These are phyloP conservation scores for Globisporangium cederbergense DNA, from an alignment of 352 stramenopile genomes.

Conservation along the genomic window DNA sequence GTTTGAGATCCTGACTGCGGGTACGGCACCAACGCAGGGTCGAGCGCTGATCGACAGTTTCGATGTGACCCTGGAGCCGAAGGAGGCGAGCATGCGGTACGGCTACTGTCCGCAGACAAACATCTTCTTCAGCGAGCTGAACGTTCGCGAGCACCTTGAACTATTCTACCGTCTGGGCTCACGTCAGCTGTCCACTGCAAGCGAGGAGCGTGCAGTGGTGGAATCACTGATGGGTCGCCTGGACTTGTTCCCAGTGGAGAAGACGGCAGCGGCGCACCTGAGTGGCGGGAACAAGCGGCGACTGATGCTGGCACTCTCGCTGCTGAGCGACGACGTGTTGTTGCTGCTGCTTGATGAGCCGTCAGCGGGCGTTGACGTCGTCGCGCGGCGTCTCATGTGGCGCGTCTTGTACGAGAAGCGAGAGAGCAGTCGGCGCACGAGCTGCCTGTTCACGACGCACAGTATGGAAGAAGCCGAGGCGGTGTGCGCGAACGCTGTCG, in stretches of 20 bases:
- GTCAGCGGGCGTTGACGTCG: slow-evolving; percentile 77
- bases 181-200: slow-evolving; percentile 19
- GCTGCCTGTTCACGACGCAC: slow-evolving; percentile 83
- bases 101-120: slow-evolving; percentile 85
- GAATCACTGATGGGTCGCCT: slow-evolving; percentile 46
- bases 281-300: slow-evolving; percentile 83
- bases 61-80: slow-evolving; percentile 56
- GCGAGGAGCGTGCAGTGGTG: slow-evolving; percentile 30
- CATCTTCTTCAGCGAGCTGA: slow-evolving; percentile 71
- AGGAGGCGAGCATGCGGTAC: slow-evolving; percentile 47
- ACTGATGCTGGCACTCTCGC: slow-evolving; percentile 70
- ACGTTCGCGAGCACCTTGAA: slow-evolving; percentile 67
- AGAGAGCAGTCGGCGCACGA: slow-evolving; percentile 36
- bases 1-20: slow-evolving; percentile 94
- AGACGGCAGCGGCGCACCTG: slow-evolving; percentile 51
- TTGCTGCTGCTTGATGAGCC: slow-evolving; percentile 80
- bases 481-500: slow-evolving; percentile 77
- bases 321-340: slow-evolving; percentile 62
- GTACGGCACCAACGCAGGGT: slow-evolving; percentile 72
- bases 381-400: slow-evolving; percentile 78
- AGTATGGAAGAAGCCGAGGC: slow-evolving; percentile 85
- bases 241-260: slow-evolving; percentile 60
- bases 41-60: slow-evolving; percentile 49
- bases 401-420: slow-evolving; percentile 65
- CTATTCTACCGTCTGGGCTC: slow-evolving; percentile 62